Evolutionary conservation across 2,329 filamentous ascomycete genomes (phyloP), one percentile per base, ranked within the genome.

Genomic region (Penicillium brevicompactum): DNA sequence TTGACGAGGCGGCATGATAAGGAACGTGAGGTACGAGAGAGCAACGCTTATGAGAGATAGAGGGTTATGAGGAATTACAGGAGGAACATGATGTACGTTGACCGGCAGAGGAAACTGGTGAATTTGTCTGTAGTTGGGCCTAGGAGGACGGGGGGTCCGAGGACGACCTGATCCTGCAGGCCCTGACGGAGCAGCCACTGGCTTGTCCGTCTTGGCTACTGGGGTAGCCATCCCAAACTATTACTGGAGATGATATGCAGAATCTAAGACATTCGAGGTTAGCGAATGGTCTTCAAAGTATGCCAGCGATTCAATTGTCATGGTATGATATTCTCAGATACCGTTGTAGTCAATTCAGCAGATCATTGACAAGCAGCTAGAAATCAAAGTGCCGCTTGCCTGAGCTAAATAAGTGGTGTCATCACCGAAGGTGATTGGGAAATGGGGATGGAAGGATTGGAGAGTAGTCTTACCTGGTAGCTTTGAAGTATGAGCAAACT

Each of bases 51-150:
- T 79, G 37, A 97, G 77, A 37, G 93, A 97, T 43, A 97, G 74
- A 42, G 94, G 94, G 71, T 97, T 97, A 75, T 90, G 91, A 50
- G 93, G 93, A 65, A 96, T 90, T 72, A 99, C 90, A 46, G 85
- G 84, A 37, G 94, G 94, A 9, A 97, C 81, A 22, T 93, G 92
- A 70, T 93, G 90, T 5, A 90, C 88, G 61, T 87, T 84, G 58
- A 97, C 77, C 24, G 94, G 94, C 5, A 90, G 84, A 51, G 92
- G 90, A 54, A 91, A 85, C 47, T 86, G 83, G 76, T 99, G 94
- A 51, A 97, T 87, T 71, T 92, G 81, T 71, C 87, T 86, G 71
- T 85, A 87, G 65, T 87, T 87, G 32, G 78, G 78, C 64, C 71
- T 72, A 57, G 63, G 57, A 48, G 67, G 63, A 49, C 71, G 70